Percentiles rank a stretch among this genome's conserved stretches.
Evolutionary conservation across 352 stramenopile species (phyloP).

Genomic region (Globisporangium recalcitrans): DNA sequence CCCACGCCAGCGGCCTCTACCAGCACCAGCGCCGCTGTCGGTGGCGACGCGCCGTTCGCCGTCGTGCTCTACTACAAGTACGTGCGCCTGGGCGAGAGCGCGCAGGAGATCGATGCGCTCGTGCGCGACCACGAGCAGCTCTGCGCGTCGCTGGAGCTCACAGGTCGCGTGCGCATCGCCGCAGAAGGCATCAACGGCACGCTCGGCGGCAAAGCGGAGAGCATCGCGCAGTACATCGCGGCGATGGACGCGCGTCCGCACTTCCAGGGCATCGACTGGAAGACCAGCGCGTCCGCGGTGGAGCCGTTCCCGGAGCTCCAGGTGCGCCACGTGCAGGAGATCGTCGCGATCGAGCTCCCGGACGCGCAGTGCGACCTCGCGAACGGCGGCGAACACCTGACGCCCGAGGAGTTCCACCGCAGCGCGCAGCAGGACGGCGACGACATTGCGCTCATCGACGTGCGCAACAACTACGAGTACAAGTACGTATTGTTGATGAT

Average conservation of each 20-base stretch:
- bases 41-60: conserved; percentile 24
- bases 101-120: conserved; percentile 30
- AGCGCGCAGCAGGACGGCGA: conserved; percentile 19
- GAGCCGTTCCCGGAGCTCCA: conserved; percentile 63
- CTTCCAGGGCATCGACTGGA: conserved; percentile 75
- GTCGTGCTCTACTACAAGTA: conserved; percentile 88
- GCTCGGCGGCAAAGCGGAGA: conserved; percentile 36
- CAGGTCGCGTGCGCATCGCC: conserved; percentile 70
- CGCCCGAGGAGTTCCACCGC: conserved; percentile 57
- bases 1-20: too few species aligned
- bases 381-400: conserved; percentile 48
- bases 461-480: conserved; percentile 82
- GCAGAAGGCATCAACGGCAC: conserved; percentile 87
- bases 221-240: conserved; percentile 61
- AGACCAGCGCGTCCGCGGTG: conserved; percentile 49
- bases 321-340: conserved; percentile 61
- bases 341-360: conserved; percentile 73
- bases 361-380: conserved; percentile 41
- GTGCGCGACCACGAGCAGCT: conserved; percentile 40
- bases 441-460: conserved; percentile 56
- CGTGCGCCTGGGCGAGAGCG: conserved; percentile 43
- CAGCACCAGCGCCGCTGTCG: not conserved
- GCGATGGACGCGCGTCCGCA: conserved; percentile 34
- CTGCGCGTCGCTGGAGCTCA: conserved; percentile 48
- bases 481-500: too few species aligned